Conservation (phyloP, 306 rosid genomes). For the Hippophae gyantsensis region DNA sequence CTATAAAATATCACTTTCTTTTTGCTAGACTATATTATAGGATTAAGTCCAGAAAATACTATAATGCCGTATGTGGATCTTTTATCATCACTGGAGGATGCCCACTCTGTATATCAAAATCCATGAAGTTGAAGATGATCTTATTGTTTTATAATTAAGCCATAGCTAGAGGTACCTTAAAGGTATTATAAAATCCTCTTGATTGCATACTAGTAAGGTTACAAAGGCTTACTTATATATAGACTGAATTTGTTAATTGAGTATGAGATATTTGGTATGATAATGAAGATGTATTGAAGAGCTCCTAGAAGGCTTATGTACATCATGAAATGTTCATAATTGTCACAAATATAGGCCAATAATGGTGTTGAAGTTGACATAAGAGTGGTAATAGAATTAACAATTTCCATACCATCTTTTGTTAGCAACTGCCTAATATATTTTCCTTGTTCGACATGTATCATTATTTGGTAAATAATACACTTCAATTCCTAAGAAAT, state of each 20-base stretch:
- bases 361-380: not conserved
- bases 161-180: not conserved
- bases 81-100: too few species aligned
- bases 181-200: not conserved
- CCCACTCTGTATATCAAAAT: too few species aligned
- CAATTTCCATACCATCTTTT: not conserved
- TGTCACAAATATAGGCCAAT: not conserved
- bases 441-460: not conserved
- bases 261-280: not conserved
- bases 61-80: too few species aligned
- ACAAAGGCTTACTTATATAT: not conserved
- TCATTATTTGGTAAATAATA: too few species aligned
- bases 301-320: not conserved
- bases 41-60: too few species aligned
- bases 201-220: not conserved
- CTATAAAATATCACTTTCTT: too few species aligned
- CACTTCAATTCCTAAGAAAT: not conserved
- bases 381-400: not conserved
- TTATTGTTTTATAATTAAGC: too few species aligned
- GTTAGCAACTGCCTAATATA: too few species aligned
- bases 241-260: not conserved
- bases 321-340: not conserved
- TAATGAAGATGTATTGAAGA: not conserved
- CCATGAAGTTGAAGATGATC: too few species aligned
- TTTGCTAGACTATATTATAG: too few species aligned